Conservation (phyloP, 495 filamentous ascomycete genomes). For the Hypoxylon perforatum region DNA sequence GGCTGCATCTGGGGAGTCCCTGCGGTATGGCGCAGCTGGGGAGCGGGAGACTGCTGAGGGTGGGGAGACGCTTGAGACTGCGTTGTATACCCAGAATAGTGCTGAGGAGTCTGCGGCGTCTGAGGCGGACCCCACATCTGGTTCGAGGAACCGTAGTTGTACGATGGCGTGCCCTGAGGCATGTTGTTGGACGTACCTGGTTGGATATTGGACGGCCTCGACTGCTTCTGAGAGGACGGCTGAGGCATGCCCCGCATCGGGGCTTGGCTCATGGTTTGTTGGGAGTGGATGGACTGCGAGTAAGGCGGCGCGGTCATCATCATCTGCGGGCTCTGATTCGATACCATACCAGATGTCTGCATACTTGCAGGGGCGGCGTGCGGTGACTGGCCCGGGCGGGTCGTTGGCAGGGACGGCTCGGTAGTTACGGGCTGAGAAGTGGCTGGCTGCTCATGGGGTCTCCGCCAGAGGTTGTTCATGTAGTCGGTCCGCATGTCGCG, state of each 20-base stretch:
- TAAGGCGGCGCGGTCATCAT: slow-evolving; percentile 66
- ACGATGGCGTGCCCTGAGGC: slow-evolving; percentile 54
- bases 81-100: slow-evolving; percentile 58
- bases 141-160: slow-evolving; percentile 61
- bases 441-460: slow-evolving; percentile 77
- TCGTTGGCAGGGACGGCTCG: slow-evolving; percentile 57
- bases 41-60: slow-evolving; percentile 67
- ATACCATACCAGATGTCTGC: slow-evolving; percentile 54
- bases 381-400: slow-evolving; percentile 61
- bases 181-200: slow-evolving; percentile 52
- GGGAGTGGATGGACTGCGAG: slow-evolving; percentile 63
- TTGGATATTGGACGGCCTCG: slow-evolving; percentile 55
- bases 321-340: slow-evolving; percentile 66
- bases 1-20: slow-evolving; percentile 70
- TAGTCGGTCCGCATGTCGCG: slow-evolving; percentile 79
- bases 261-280: slow-evolving; percentile 60
- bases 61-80: slow-evolving; percentile 69
- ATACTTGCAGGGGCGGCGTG: slow-evolving; percentile 56
- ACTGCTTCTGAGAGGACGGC: slow-evolving; percentile 60
- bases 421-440: slow-evolving; percentile 61
- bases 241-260: slow-evolving; percentile 65
- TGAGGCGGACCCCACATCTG: slow-evolving; percentile 62
- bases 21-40: slow-evolving; percentile 71
- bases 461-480: slow-evolving; percentile 79
- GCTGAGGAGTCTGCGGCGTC: slow-evolving; percentile 59